phyloP scores from a whole-genome alignment of 2,329 filamentous ascomycete species.

The Esteya vermicola region DNA sequence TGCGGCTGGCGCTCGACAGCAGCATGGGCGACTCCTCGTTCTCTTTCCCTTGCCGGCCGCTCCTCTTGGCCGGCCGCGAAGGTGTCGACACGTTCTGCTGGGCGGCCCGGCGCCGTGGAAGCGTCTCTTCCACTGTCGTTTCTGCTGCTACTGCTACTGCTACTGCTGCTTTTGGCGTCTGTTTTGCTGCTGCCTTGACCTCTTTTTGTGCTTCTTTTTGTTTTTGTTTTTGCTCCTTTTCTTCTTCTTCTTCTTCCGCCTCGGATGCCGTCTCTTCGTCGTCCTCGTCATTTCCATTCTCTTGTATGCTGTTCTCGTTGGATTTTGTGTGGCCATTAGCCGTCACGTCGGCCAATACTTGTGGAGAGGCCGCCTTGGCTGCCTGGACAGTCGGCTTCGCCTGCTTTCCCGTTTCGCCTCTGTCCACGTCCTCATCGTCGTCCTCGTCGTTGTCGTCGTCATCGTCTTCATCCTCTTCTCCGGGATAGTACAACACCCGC shows the following conservation, averaged over 20 bases:
- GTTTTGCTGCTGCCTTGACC: background rate
- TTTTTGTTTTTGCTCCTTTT: background rate
- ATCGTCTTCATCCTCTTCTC: conserved; percentile 19
- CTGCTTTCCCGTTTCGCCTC: conserved; percentile 21
- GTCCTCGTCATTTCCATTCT: conserved; percentile 18
- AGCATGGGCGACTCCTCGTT: conserved; percentile 60
- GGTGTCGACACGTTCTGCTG: conserved; percentile 16
- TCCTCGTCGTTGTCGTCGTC: conserved; percentile 26
- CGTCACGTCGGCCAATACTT: background rate
- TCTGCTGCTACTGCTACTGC: background rate
- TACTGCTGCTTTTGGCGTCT: no score
- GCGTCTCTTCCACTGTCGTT: background rate
- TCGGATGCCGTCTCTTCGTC: conserved; percentile 21
- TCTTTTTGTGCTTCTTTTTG: background rate
- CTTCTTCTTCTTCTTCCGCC: background rate
- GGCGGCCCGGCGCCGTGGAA: conserved; percentile 2
- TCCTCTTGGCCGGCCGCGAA: conserved; percentile 14
- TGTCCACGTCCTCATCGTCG: background rate
- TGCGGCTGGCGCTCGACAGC: conserved; percentile 57
- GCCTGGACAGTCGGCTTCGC: conserved; percentile 14
- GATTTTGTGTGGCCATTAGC: background rate
- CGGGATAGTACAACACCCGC: conserved; percentile 55
- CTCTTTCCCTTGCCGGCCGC: conserved; percentile 50
- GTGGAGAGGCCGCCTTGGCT: background rate
- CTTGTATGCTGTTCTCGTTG: background rate